phyloP scores from a whole-genome alignment of 306 rosid genomes.

The Herpetospermum pedunculosum region DNA sequence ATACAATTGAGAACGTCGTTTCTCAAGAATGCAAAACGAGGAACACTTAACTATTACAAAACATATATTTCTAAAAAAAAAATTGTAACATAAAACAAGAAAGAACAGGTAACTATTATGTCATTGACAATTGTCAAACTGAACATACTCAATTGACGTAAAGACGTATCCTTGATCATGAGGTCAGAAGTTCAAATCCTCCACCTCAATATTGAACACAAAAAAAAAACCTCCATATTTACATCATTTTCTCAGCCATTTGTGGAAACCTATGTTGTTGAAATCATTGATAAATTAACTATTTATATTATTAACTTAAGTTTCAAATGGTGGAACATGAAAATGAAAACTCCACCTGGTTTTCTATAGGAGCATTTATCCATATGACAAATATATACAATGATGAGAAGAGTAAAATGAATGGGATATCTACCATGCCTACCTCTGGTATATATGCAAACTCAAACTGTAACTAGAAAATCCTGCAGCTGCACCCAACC shows the following conservation, averaged over 20 bases:
- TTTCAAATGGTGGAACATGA: neutral
- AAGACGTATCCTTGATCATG: no score
- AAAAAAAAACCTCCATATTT: neutral
- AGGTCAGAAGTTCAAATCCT: no score
- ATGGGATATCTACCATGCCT: neutral
- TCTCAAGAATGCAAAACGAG: no score
- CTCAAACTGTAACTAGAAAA: conserved; percentile 38
- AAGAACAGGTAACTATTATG: no score
- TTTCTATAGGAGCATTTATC: neutral
- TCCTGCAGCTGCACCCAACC: conserved; percentile 80
- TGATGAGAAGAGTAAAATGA: neutral
- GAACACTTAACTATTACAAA: no score
- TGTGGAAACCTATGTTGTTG: neutral
- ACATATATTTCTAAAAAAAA: no score
- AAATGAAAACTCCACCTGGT: neutral
- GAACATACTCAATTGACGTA: no score
- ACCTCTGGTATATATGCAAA: neutral
- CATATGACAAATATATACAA: neutral
- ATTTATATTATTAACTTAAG: neutral
- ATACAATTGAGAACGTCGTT: no score
- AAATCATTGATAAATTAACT: neutral
- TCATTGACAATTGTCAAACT: no score
- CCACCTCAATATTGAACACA: no score
- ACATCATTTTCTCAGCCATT: neutral
- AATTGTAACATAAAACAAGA: no score